Evolutionary conservation across 2,329 filamentous ascomycete genomes (phyloP), one percentile per base, ranked within the genome.

Genomic region (Cladophialophora yegresii): DNA sequence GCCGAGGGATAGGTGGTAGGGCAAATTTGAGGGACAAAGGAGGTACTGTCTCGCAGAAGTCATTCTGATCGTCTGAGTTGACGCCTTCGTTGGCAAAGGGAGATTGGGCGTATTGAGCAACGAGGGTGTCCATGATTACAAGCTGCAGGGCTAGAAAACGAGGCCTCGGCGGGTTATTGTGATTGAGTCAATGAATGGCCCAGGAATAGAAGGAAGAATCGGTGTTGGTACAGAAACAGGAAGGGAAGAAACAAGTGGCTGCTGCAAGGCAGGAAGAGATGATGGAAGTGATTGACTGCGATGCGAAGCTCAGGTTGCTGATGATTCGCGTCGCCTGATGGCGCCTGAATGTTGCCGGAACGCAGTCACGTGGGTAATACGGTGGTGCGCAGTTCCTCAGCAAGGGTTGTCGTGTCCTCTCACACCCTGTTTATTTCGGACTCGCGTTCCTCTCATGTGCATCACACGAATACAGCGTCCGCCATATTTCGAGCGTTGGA

Each of bases 11-110:
- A 59, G 95, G 93, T 63, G 95, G 95, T 80, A 99, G 89, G 73
- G 92, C 91, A 80, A 99, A 99, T 80, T 93, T 96, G 77, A 96
- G 87, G 60, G 91, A 93, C 72, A 96, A 84, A 72, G 88, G 87
- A 74, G 91, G 89, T 70, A 87, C 82, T 72, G 86, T 83, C 75
- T 91, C 87, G 74, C 82, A 82, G 75, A 90, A 83, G 74, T 93
- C 89, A 77, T 91, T 84, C 75, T 92, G 85, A 72, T 92, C 87
- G 75, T 92, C 85, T 73, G 89, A 84, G 59, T 84, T 82, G 75
- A 88, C 87, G 73, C 85, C 84, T 79, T 96, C 90, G 73, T 89
- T 85, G 76, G 89, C 83, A 78, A 87, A 87, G 66, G 88, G 83
- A 73, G 92, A 87, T 73, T 89, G 88, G 81, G 89, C 91, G 85